Evolutionary conservation across 2,329 filamentous ascomycete species (phyloP).

Genomic region (Proliferodiscus dingleyae): DNA sequence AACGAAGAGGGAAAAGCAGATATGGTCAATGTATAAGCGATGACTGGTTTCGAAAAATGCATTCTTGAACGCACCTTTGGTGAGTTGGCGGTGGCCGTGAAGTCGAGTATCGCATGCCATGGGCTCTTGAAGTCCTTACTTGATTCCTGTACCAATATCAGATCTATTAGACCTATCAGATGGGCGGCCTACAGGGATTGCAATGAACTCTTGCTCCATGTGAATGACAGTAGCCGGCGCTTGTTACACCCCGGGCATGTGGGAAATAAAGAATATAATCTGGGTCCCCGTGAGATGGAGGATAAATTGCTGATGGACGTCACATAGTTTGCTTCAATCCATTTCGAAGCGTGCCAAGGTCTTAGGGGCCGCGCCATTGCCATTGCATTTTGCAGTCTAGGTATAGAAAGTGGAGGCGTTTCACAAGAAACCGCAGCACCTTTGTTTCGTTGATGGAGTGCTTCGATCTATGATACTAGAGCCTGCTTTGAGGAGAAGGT

Average conservation of each 20-base stretch:
- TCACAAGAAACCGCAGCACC: too few species aligned
- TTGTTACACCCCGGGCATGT: not conserved
- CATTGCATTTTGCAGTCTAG: not conserved
- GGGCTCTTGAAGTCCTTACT: not conserved
- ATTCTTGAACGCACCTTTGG: conserved; percentile 1
- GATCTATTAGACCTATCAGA: not conserved
- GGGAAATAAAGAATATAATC: not conserved
- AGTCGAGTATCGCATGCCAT: conserved; percentile 4
- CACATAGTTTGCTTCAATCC: not conserved
- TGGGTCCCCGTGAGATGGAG: too few species aligned
- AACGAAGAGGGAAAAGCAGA: not conserved
- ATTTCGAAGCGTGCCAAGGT: not conserved
- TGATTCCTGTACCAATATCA: not conserved
- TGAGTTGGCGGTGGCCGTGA: not conserved
- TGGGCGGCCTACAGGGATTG: not conserved
- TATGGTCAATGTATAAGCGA: not conserved
- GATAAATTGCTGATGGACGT: too few species aligned
- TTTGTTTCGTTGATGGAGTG: too few species aligned
- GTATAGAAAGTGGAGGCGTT: not conserved
- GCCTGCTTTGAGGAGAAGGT: too few species aligned
- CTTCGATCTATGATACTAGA: too few species aligned
- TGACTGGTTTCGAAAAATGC: too few species aligned
- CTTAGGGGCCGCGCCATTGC: not conserved
- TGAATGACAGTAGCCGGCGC: not conserved
- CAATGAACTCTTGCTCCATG: not conserved